These are phyloP conservation scores for Areca catechu DNA, from an alignment of 176 grass and related monocot genomes.

Conservation along the genomic window DNA sequence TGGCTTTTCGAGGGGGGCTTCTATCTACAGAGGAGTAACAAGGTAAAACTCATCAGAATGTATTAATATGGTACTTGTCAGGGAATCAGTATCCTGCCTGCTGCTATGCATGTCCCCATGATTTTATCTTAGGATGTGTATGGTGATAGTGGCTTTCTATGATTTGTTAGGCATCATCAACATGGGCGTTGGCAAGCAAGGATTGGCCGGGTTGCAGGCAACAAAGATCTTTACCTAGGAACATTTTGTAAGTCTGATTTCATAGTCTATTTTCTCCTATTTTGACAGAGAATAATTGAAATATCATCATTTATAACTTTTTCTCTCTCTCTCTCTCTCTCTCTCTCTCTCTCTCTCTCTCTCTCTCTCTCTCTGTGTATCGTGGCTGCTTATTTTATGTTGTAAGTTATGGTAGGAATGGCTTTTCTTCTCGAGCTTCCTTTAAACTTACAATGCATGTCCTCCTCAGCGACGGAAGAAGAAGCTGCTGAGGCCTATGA, in stretches of 20 bases:
- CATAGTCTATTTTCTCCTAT: background rate
- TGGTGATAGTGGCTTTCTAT: background rate
- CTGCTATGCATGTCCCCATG: too few species aligned
- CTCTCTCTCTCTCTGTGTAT: too few species aligned
- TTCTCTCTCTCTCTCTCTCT: too few species aligned
- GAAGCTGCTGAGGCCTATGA: conserved; percentile 97
- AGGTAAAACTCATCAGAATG: conserved; percentile 2
- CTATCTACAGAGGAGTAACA: conserved; percentile 87
- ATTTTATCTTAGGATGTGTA: too few species aligned
- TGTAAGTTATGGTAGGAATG: too few species aligned
- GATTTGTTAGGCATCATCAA: conserved; percentile 66
- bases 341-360: too few species aligned
- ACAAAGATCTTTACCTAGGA: conserved; percentile 94
- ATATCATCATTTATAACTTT: too few species aligned
- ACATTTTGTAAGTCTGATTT: conserved; percentile 61
- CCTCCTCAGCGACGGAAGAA: conserved; percentile 60
- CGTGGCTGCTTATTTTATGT: too few species aligned
- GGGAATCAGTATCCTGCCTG: too few species aligned
- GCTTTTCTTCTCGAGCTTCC: too few species aligned
- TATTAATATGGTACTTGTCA: background rate
- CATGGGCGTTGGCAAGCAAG: conserved; percentile 96
- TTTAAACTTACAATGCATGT: background rate
- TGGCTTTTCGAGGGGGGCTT: conserved; percentile 91
- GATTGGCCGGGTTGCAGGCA: conserved; percentile 89
- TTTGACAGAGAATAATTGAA: background rate